Conservation (phyloP, 768 basidiomycete genomes). For the Leccinum aurantiacum region DNA sequence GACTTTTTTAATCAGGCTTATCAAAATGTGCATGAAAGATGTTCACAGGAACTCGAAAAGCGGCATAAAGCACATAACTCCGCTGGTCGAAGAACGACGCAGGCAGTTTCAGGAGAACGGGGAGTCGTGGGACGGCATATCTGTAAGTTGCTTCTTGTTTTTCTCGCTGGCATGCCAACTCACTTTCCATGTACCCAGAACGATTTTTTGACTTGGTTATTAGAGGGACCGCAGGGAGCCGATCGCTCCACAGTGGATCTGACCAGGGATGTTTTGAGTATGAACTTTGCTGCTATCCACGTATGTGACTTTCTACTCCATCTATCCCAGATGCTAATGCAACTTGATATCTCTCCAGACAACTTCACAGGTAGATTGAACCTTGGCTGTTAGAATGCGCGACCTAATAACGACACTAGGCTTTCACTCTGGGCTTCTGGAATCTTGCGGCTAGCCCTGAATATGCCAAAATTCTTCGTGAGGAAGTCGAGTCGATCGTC, state of each 20-base stretch:
- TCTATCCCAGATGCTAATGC: background rate
- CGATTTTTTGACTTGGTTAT: slow-evolving; percentile 37
- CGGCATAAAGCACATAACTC: slow-evolving; percentile 21
- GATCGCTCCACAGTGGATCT: slow-evolving; percentile 23
- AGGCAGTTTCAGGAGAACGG: background rate
- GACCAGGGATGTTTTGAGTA: slow-evolving; percentile 11
- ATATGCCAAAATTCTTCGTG: background rate
- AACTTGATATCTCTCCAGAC: background rate
- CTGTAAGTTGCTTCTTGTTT: slow-evolving; percentile 4
- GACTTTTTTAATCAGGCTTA: background rate
- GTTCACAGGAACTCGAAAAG: slow-evolving; percentile 8
- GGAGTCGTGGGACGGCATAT: background rate
- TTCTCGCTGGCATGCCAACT: background rate
- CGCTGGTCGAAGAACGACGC: slow-evolving; percentile 24
- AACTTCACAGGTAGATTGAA: background rate
- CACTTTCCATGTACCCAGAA: slow-evolving; percentile 18
- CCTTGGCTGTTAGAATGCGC: background rate
- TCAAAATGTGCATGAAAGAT: slow-evolving; percentile 1
- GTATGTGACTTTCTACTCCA: slow-evolving; percentile 5
- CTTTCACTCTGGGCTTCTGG: background rate
- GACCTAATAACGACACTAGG: background rate
- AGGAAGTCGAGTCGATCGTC: background rate
- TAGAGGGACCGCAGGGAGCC: slow-evolving; percentile 24
- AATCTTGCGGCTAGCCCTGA: background rate
- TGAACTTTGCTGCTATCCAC: slow-evolving; percentile 28